phyloP scores from a whole-genome alignment of 2,329 filamentous ascomycete species.

The Pyrenochaeta sp. region DNA sequence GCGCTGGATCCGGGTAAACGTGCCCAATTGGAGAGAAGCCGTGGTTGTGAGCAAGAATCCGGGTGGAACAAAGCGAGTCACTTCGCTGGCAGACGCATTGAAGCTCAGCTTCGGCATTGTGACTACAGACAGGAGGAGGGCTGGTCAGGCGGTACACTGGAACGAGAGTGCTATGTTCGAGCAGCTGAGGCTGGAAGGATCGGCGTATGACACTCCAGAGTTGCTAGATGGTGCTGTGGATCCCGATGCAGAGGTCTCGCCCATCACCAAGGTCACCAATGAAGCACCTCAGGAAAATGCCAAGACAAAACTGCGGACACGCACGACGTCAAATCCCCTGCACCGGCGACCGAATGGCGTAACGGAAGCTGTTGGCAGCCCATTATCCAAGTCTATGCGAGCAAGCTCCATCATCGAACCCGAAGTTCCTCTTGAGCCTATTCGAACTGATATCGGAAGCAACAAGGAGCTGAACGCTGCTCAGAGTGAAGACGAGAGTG shows the following conservation, averaged over 20 bases:
- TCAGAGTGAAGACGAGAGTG: conserved; percentile 30
- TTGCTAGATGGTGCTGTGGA: conserved; percentile 40
- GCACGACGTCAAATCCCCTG: conserved; percentile 36
- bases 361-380: conserved; percentile 35
- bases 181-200: conserved; percentile 51
- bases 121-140: conserved; percentile 72
- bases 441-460: conserved; percentile 28
- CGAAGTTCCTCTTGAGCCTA: conserved; percentile 35
- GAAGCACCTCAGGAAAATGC: conserved; percentile 33
- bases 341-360: conserved; percentile 39
- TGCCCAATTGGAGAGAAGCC: conserved; percentile 85
- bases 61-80: conserved; percentile 95
- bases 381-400: conserved; percentile 46
- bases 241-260: conserved; percentile 44
- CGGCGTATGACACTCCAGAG: conserved; percentile 48
- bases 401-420: conserved; percentile 44
- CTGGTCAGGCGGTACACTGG: conserved; percentile 62
- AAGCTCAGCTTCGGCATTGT: conserved; percentile 99
- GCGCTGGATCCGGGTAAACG: conserved; percentile 91
- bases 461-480: conserved; percentile 20
- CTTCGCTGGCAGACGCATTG: conserved; percentile 90
- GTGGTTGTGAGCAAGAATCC: conserved; percentile 99
- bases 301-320: conserved; percentile 35
- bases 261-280: conserved; percentile 30
- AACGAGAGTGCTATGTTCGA: conserved; percentile 78